Percentiles rank a stretch among this genome's conserved stretches.
phyloP scores from a whole-genome alignment of 2,329 filamentous ascomycete genomes.

The Fonsecaea nubica region DNA sequence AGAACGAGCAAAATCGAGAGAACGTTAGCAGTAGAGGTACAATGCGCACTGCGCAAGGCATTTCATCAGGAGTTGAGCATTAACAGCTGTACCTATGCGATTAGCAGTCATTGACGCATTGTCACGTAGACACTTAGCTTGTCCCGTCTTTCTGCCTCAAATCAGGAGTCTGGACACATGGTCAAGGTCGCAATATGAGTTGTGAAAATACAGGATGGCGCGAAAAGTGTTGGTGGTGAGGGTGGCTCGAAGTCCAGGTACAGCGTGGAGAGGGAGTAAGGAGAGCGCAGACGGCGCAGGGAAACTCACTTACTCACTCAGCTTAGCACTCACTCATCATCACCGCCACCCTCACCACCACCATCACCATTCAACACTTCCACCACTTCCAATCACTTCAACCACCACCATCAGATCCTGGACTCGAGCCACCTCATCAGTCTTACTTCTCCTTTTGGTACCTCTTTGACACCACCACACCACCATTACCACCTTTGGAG shows the following conservation, averaged over 20 bases:
- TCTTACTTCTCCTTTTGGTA: not conserved
- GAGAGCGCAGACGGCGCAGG: not conserved
- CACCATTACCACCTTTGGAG: not conserved
- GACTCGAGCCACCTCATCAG: not conserved
- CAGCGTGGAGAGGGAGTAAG: not conserved
- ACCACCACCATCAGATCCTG: not conserved
- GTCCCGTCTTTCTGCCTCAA: not conserved
- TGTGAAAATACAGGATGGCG: not conserved
- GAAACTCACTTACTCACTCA: not conserved
- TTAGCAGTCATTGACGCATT: constrained; percentile 3
- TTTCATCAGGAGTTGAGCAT: not conserved
- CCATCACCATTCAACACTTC: not conserved
- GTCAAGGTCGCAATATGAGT: not conserved
- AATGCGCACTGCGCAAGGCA: not conserved
- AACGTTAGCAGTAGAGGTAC: not conserved
- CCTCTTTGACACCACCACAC: constrained; percentile 10
- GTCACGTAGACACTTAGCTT: not conserved
- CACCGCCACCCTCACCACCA: not conserved
- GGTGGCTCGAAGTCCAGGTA: not conserved
- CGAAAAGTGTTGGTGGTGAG: not conserved
- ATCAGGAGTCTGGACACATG: not conserved
- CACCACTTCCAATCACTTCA: constrained; percentile 1
- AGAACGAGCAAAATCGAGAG: not conserved
- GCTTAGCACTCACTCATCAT: not conserved
- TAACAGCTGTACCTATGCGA: not conserved